A percentile compares a stretch with the other conserved stretches of the same genome.
These are phyloP conservation scores for Komagataea norvegica DNA, from an alignment of 1,139 yeast species.

Conservation along the genomic window DNA sequence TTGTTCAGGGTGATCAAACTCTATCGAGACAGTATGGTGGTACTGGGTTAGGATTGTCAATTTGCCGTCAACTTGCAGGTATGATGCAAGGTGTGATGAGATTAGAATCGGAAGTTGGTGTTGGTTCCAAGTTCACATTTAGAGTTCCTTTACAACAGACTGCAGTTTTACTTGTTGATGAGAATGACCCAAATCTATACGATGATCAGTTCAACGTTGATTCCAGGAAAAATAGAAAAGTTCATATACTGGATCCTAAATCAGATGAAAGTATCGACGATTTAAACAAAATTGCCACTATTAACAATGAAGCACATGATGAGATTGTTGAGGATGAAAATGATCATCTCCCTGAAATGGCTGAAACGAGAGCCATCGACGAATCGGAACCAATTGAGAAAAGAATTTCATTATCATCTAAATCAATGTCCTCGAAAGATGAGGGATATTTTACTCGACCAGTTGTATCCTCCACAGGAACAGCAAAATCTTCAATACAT, in stretches of 20 bases:
- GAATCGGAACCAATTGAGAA: too few species aligned
- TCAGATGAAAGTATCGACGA: slow-evolving; percentile 1
- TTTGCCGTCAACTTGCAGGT: slow-evolving; percentile 83
- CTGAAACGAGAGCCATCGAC: too few species aligned
- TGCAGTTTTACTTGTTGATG: slow-evolving; percentile 46
- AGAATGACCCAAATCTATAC: slow-evolving; percentile 30
- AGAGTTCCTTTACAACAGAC: slow-evolving; percentile 74
- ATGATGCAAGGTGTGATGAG: slow-evolving; percentile 85
- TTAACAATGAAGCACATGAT: not conserved
- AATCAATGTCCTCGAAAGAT: slow-evolving; percentile 1
- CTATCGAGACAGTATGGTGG: slow-evolving; percentile 90
- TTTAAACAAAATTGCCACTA: not conserved
- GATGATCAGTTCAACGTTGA: slow-evolving; percentile 44
- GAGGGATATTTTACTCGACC: slow-evolving; percentile 29
- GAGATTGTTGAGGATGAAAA: not conserved
- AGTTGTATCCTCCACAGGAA: slow-evolving; percentile 35
- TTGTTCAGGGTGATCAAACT: slow-evolving; percentile 95
- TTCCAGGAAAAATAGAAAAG: slow-evolving; percentile 38
- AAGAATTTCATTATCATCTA: too few species aligned
- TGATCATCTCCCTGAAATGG: too few species aligned
- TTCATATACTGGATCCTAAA: slow-evolving; percentile 31
- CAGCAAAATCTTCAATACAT: slow-evolving; percentile 29
- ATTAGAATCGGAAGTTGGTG: slow-evolving; percentile 62
- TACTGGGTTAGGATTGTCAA: slow-evolving; percentile 90
- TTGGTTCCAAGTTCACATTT: slow-evolving; percentile 77